Conservation (phyloP, 2,329 filamentous ascomycete genomes). For the Ophiostoma sp. region DNA sequence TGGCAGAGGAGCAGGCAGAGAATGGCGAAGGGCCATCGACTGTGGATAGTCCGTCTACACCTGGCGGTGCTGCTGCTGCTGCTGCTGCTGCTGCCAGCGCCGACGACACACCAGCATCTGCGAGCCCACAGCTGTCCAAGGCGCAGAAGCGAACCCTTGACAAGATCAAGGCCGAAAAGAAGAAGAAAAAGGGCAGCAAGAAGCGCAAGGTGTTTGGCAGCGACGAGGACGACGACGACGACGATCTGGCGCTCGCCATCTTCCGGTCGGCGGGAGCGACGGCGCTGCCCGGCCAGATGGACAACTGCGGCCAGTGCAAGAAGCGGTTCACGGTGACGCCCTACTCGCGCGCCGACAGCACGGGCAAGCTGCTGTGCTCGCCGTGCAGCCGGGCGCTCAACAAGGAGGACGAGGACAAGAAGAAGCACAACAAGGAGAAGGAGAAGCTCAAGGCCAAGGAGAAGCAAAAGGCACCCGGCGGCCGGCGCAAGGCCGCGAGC, state of each 20-base stretch:
- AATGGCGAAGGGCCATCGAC: conserved; percentile 13
- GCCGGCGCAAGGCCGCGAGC: conserved; percentile 73
- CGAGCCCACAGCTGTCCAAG: conserved; percentile 31
- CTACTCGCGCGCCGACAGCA: conserved; percentile 74
- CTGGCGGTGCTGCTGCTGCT: neutral
- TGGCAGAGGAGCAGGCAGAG: conserved; percentile 31
- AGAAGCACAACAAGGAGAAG: conserved; percentile 39
- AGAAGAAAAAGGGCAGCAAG: conserved; percentile 42
- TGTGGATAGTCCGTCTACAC: neutral
- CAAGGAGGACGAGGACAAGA: conserved; percentile 53
- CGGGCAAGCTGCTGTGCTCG: conserved; percentile 71
- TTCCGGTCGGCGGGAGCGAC: conserved; percentile 36
- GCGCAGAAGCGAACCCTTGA: conserved; percentile 44
- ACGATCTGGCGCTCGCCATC: conserved; percentile 46
- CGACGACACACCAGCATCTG: neutral
- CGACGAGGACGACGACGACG: conserved; percentile 44
- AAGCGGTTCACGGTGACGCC: conserved; percentile 91
- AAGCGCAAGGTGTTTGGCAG: conserved; percentile 32
- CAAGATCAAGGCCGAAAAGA: conserved; percentile 57
- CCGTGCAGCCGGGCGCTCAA: conserved; percentile 72
- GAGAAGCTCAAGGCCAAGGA: conserved; percentile 40
- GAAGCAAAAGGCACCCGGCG: conserved; percentile 37
- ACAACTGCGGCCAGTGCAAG: conserved; percentile 77
- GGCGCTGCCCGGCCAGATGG: conserved; percentile 75
- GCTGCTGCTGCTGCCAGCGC: neutral